phyloP scores from a whole-genome alignment of 2,329 filamentous ascomycete species.

The Trichoderma cornu-damae region DNA sequence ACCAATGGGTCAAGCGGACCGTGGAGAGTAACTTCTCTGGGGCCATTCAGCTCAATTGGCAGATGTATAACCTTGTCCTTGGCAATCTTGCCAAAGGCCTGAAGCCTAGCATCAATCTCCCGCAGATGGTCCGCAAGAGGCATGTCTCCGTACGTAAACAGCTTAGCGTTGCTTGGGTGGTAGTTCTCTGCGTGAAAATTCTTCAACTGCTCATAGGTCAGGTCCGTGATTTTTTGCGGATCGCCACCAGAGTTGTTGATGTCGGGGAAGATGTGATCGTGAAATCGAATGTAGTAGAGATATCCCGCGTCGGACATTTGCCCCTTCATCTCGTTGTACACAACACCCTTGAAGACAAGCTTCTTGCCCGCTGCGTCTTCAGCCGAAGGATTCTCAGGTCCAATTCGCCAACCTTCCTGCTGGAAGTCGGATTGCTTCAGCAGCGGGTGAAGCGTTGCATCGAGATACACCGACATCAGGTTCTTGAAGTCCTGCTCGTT shows the following conservation, averaged over 20 bases:
- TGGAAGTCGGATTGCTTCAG: constrained; percentile 88
- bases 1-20: constrained; percentile 86
- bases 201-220: constrained; percentile 85
- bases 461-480: constrained; percentile 91
- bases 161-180: constrained; percentile 93
- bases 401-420: constrained; percentile 95
- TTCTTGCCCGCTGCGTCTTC: constrained; percentile 55
- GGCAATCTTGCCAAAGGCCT: constrained; percentile 64
- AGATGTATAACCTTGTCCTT: constrained; percentile 68
- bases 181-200: constrained; percentile 91
- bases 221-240: constrained; percentile 89
- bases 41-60: constrained; percentile 68
- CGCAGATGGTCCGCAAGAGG: constrained; percentile 73
- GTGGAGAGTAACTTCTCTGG: constrained; percentile 63
- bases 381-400: constrained; percentile 77
- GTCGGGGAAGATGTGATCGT: constrained; percentile 87
- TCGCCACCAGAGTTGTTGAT: constrained; percentile 97
- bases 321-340: constrained; percentile 99
- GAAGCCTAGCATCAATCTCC: constrained; percentile 70
- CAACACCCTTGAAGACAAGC: constrained; percentile 92
- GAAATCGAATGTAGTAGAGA: constrained; percentile 90
- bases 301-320: constrained; percentile 98
- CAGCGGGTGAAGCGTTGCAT: constrained; percentile 85
- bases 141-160: constrained; percentile 94
- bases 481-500: constrained; percentile 95